Percentiles rank a stretch among this genome's conserved stretches.
These are phyloP conservation scores for Clonostachys rosea DNA, from an alignment of 2,329 filamentous ascomycete species.

Conservation along the genomic window DNA sequence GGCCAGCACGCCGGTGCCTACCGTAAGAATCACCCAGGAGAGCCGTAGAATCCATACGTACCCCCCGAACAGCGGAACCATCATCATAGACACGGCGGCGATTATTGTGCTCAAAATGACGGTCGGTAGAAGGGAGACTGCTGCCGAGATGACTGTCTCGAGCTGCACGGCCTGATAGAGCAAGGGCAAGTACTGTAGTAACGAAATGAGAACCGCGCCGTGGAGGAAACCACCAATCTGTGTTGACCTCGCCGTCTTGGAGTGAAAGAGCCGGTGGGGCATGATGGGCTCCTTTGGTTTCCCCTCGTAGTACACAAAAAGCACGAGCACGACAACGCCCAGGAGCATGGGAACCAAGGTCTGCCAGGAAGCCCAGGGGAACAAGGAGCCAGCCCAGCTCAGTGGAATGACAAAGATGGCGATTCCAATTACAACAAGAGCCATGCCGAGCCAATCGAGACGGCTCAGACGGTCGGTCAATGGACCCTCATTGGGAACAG, in stretches of 20 bases:
- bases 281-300: constrained; percentile 74
- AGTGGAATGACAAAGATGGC: constrained; percentile 84
- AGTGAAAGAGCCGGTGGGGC: constrained; percentile 67
- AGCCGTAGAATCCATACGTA: too few species aligned
- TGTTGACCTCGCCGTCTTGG: constrained; percentile 61
- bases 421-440: constrained; percentile 68
- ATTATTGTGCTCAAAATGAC: constrained; percentile 62
- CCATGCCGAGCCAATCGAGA: constrained; percentile 52
- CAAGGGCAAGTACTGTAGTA: constrained; percentile 67
- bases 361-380: constrained; percentile 70
- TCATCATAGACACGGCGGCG: constrained; percentile 52
- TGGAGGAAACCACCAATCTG: constrained; percentile 59
- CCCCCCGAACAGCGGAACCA: constrained; percentile 25
- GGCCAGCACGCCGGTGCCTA: too few species aligned
- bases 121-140: constrained; percentile 69
- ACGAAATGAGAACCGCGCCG: too few species aligned
- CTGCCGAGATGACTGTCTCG: constrained; percentile 64
- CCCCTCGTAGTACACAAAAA: constrained; percentile 72
- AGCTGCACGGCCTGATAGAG: constrained; percentile 76
- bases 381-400: constrained; percentile 73
- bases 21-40: too few species aligned
- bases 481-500: constrained; percentile 59
- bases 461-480: constrained; percentile 58
- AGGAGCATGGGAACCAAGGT: constrained; percentile 77
- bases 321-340: constrained; percentile 53